phyloP scores from a whole-genome alignment of 1,284 basidiomycete genomes.

The Austroboletus rostrupii region DNA sequence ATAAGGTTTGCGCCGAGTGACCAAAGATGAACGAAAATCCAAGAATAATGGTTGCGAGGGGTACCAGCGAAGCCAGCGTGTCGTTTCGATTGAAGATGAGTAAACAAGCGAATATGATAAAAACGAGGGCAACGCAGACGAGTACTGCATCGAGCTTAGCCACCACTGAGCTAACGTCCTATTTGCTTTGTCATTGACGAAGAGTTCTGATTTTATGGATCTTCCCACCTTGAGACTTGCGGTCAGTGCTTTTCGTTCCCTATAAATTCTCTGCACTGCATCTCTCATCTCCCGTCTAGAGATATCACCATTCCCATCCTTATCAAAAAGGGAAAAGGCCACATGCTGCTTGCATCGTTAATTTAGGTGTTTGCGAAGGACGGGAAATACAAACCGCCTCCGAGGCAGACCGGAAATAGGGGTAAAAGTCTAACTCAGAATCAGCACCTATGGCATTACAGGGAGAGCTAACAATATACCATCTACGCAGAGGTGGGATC shows the following conservation, averaged over 20 bases:
- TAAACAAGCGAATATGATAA: conserved; percentile 70
- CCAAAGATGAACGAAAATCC: conserved; percentile 83
- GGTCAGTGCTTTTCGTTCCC: conserved; percentile 71
- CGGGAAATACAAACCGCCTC: conserved; percentile 56
- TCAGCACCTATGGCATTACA: neutral
- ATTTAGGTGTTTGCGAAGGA: neutral
- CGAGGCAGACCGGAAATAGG: conserved; percentile 68
- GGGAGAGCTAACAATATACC: conserved; percentile 37
- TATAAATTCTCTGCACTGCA: conserved; percentile 78
- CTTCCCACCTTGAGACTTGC: conserved; percentile 61
- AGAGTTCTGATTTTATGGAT: neutral
- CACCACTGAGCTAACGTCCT: conserved; percentile 71
- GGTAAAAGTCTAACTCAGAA: conserved; percentile 57
- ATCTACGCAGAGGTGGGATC: conserved; percentile 61
- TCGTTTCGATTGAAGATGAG: conserved; percentile 74
- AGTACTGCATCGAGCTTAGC: conserved; percentile 75
- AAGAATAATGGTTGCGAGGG: conserved; percentile 75
- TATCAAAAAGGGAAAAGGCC: conserved; percentile 77
- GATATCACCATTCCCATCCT: conserved; percentile 82
- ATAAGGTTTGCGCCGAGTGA: conserved; percentile 77
- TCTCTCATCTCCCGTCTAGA: conserved; percentile 80
- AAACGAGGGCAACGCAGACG: conserved; percentile 54
- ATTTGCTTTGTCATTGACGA: conserved; percentile 5
- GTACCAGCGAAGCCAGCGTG: conserved; percentile 75
- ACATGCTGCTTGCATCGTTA: conserved; percentile 42